These are phyloP conservation scores for Penicillium palitans DNA, from an alignment of 2,329 filamentous ascomycete genomes.

Conservation along the genomic window DNA sequence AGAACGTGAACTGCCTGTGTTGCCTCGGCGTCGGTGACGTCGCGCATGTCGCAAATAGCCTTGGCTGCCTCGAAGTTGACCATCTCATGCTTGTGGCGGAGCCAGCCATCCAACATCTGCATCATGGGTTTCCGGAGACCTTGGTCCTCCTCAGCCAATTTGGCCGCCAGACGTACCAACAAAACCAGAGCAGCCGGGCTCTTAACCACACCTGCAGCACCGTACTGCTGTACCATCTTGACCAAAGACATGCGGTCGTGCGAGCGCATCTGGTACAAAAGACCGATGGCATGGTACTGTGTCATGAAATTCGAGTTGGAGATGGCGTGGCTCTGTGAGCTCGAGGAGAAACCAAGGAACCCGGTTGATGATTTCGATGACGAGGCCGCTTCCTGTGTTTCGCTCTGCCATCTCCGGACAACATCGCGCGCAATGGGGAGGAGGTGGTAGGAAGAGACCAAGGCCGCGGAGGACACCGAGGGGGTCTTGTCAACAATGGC, in stretches of 20 bases:
- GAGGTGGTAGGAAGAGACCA: slow-evolving; percentile 96
- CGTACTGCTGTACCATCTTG: slow-evolving; percentile 99
- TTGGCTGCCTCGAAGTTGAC: slow-evolving; percentile 99
- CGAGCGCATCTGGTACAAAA: slow-evolving; percentile 95
- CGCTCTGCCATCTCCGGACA: slow-evolving; percentile 95
- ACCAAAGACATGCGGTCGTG: slow-evolving; percentile 98
- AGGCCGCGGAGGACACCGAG: slow-evolving; percentile 90
- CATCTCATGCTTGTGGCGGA: slow-evolving; percentile 98
- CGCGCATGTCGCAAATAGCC: slow-evolving; percentile 91
- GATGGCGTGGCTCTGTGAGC: slow-evolving; percentile 66
- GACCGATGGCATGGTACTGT: slow-evolving; percentile 96
- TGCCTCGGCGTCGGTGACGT: slow-evolving; percentile 89
- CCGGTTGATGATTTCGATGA: slow-evolving; percentile 84
- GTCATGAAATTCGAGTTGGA: slow-evolving; percentile 93
- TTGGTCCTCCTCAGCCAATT: slow-evolving; percentile 89
- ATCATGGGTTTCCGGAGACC: slow-evolving; percentile 94
- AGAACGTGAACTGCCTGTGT: slow-evolving; percentile 91
- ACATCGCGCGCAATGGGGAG: slow-evolving; percentile 94
- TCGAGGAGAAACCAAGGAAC: slow-evolving; percentile 90
- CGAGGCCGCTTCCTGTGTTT: slow-evolving; percentile 94
- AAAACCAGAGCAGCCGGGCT: slow-evolving; percentile 90
- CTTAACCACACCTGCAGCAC: slow-evolving; percentile 86
- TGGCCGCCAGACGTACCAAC: slow-evolving; percentile 87
- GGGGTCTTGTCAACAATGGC: slow-evolving; percentile 99
- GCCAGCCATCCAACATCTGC: slow-evolving; percentile 91